Base-by-base conservation (phyloP, 1,284 basidiomycete genomes). In the Boletellus deceptivus region DNA sequence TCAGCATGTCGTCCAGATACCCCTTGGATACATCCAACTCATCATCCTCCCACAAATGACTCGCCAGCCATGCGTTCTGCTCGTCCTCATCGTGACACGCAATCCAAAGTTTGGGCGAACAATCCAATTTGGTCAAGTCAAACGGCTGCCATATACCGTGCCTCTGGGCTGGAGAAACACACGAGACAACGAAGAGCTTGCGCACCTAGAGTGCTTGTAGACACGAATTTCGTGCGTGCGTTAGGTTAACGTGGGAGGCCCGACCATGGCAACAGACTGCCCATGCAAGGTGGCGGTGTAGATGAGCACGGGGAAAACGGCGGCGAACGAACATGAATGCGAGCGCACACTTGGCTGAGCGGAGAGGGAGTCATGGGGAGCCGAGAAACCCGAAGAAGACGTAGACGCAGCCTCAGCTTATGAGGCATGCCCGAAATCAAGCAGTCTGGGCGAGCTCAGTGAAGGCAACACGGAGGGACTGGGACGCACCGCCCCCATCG, bases 371-470 rank as follows among this genome's bases (percentile, higher is more conserved):
- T 47, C 94, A 70, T 4, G 20, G 95, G 93, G 20, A 97, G 75
- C 92, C 94, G 54, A 98, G 68, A 75, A 99, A 99, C 14, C 93
- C 89, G 56, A 93, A 86, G 78, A 99, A 99, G 74, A n/a, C n/a
- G n/a, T 96, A 99, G 1, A 95, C 89, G 36, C 84, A 86, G 6
- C 94, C 94, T 11, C 20, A 20, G 20, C 96, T 97, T 17, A 91
- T 73, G 43, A 96, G 74, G 66, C 95, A 98, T 24, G 84, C 92
- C 82, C 69, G 99, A 99, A n/a, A n/a, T 93, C 96, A 8, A 98
- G 74, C 59, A 99, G 77, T 60, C 91, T 93, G 43, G 22, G 24
- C 24, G 29, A 6, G 29, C 10, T 29, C 29, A 29, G 29, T 6
- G 29, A 13, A 11, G 11, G 13, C 27, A 6, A 27, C 20, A 20